Conservation (phyloP, 129 eudicot genomes). For the Artemisia tridentata region DNA sequence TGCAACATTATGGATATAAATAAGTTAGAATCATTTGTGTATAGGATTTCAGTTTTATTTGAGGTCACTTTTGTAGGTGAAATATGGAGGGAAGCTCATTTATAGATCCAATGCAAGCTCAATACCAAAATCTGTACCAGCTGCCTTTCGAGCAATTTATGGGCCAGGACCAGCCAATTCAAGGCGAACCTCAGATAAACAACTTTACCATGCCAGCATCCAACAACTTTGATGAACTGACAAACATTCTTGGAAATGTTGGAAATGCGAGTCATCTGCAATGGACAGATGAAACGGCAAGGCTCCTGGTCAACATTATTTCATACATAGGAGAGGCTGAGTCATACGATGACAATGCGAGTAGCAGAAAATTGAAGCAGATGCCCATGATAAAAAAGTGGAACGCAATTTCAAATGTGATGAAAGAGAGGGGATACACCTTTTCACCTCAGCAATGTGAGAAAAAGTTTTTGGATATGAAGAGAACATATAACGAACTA, state of each 20-base stretch:
- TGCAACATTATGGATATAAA: too few species aligned
- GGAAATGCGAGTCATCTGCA: background rate
- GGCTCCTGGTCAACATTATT: constrained; percentile 32
- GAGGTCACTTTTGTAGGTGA: background rate
- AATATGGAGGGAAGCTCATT: constrained; percentile 21
- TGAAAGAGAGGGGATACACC: constrained; percentile 35
- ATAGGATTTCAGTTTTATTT: too few species aligned
- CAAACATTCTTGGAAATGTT: background rate
- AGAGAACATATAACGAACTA: constrained; percentile 33
- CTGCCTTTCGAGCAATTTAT: background rate
- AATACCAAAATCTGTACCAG: background rate
- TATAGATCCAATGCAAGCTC: constrained; percentile 18
- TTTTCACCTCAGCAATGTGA: constrained; percentile 50
- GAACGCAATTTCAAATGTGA: constrained; percentile 35
- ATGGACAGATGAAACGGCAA: constrained; percentile 28
- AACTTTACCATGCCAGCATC: background rate
- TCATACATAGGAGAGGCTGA: constrained; percentile 30
- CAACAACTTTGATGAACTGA: background rate
- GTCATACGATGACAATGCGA: background rate
- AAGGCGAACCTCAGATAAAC: constrained; percentile 12
- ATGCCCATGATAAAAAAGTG: constrained; percentile 29
- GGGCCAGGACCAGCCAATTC: background rate
- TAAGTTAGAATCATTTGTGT: too few species aligned
- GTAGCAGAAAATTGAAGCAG: background rate
- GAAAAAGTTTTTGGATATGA: constrained; percentile 40